These are phyloP conservation scores for Alternaria tenuissima DNA, from an alignment of 2,329 filamentous ascomycete genomes.

Conservation along the genomic window DNA sequence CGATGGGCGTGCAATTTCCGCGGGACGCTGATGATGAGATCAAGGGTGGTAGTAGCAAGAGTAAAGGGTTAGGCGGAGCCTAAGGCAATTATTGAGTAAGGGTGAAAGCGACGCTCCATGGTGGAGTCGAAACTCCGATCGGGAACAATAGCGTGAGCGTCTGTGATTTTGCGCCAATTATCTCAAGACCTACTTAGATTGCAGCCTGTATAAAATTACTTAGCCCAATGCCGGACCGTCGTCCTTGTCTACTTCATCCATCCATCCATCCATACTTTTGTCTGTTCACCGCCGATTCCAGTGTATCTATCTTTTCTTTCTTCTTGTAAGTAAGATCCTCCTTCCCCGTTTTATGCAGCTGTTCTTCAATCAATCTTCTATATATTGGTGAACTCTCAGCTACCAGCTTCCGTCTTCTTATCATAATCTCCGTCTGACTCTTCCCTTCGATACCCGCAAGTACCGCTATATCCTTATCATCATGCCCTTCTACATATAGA, in stretches of 20 bases:
- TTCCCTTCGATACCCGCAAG: conserved; percentile 3
- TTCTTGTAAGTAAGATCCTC: background rate
- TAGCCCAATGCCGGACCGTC: background rate
- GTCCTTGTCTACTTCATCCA: background rate
- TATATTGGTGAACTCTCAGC: conserved; percentile 7
- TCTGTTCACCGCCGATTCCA: background rate
- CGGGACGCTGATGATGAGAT: conserved; percentile 72
- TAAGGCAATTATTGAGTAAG: background rate
- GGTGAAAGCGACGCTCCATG: background rate
- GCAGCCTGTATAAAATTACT: background rate
- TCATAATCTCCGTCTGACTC: conserved; percentile 1
- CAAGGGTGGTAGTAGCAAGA: conserved; percentile 4
- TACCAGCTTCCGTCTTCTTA: conserved; percentile 1
- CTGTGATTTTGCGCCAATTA: background rate
- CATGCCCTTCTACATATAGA: conserved; percentile 3
- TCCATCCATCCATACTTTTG: background rate
- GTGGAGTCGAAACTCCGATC: background rate
- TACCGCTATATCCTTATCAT: conserved; percentile 6
- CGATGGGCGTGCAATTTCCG: conserved; percentile 85
- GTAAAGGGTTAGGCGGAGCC: background rate
- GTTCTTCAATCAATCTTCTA: conserved; percentile 5
- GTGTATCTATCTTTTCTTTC: background rate
- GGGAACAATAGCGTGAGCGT: background rate
- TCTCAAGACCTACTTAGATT: background rate
- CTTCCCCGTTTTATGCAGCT: background rate